Conservation (phyloP, 257 asterid species). For the Haberlea rhodopensis region DNA sequence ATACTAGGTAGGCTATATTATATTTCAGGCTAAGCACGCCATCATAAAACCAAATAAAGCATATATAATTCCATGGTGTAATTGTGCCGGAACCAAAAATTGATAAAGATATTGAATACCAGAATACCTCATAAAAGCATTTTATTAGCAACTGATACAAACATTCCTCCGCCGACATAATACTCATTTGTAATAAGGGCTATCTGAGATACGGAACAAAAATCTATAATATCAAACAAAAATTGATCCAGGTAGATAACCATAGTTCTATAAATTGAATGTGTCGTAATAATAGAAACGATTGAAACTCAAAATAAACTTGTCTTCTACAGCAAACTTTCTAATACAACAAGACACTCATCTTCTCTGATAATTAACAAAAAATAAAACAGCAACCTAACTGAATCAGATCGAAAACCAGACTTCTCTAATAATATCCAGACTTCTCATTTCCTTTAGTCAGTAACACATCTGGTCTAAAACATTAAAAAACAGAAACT, state of each 20-base stretch:
- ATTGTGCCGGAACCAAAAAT: not conserved
- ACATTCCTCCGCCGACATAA: not conserved
- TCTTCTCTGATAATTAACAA: not conserved
- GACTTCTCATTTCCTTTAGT: conserved; percentile 9
- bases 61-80: not conserved
- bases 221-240: not conserved
- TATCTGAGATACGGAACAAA: not conserved
- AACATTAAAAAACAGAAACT: not conserved
- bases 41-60: no score
- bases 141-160: not conserved
- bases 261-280: no score
- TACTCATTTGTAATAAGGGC: not conserved
- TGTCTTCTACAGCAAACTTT: not conserved
- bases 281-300: not conserved
- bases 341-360: not conserved
- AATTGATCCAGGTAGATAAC: not conserved
- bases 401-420: conserved; percentile 2
- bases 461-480: conserved; percentile 16
- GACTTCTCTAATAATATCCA: not conserved
- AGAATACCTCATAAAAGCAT: not conserved
- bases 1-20: no score
- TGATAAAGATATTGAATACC: not conserved
- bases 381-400: not conserved
- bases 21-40: no score
- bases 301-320: not conserved